phyloP scores from a whole-genome alignment of 805 yeast genomes.

The Kodamaea nitidulidarum region DNA sequence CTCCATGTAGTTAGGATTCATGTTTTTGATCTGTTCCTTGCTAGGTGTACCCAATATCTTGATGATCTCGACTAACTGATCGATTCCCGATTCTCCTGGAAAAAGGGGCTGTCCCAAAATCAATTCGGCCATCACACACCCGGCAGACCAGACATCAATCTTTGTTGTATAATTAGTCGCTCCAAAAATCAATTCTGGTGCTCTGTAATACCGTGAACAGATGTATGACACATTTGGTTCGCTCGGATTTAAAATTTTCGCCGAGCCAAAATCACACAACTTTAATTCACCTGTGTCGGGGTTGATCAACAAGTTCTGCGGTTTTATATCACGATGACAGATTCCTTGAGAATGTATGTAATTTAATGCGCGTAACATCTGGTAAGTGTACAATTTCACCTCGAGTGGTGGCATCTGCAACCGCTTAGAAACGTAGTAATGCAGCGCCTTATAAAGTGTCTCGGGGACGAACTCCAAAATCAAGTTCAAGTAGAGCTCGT shows the following conservation, averaged over 20 bases:
- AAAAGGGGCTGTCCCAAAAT: constrained; percentile 93
- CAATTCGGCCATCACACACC: constrained; percentile 97
- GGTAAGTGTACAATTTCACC: constrained; percentile 78
- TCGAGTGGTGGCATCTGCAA: constrained; percentile 85
- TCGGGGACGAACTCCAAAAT: constrained; percentile 95
- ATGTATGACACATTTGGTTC: constrained; percentile 96
- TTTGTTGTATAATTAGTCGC: constrained; percentile 95
- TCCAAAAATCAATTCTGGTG: constrained; percentile 96
- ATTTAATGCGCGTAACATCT: constrained; percentile 71
- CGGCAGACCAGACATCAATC: constrained; percentile 96
- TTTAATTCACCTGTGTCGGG: constrained; percentile 82
- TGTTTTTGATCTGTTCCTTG: constrained; percentile 82
- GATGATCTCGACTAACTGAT: constrained; percentile 93
- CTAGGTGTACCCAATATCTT: constrained; percentile 95
- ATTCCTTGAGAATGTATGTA: constrained; percentile 74
- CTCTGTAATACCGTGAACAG: constrained; percentile 94
- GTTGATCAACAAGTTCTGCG: constrained; percentile 83
- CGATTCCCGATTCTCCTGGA: constrained; percentile 97
- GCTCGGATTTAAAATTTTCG: constrained; percentile 80
- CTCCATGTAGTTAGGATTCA: constrained; percentile 97
- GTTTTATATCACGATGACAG: constrained; percentile 93
- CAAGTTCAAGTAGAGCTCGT: constrained; percentile 81
- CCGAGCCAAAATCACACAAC: constrained; percentile 95
- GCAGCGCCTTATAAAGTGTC: constrained; percentile 85
- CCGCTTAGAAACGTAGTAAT: constrained; percentile 71